Evolutionary conservation across 2,329 filamentous ascomycete species (phyloP), one percentile per base, ranked within the genome.

Genomic region (Magnaporthiopsis incrustans): DNA sequence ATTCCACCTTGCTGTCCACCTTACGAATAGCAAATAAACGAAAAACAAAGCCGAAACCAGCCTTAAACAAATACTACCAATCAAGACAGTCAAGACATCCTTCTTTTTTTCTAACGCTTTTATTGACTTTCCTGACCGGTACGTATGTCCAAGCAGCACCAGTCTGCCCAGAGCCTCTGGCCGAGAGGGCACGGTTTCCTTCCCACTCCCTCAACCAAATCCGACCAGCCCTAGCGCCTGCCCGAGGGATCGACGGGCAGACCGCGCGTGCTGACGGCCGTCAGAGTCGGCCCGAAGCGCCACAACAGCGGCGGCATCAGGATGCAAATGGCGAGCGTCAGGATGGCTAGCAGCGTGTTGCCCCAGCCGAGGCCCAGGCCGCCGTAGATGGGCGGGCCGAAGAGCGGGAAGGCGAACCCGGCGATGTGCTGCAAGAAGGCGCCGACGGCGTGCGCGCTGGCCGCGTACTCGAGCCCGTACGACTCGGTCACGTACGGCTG

Each of bases 341-440:
- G 64, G 35, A 76, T 73, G 0, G 77, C 81, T 57, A 83, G 69
- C n/a, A 79, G 62, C 1, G 73, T 77, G 61, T 77, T 77, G 1
- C 77, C 78, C 72, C 72, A 76, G 1, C 77, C 78, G 57, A 79
- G 78, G 2, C 77, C 77, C 10, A 81, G 70, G 1, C 57, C 63
- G 0, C 68, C 67, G 67, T 82, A 84, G 74, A 85, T 74, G 14
- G 65, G 67, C 1, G 79, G 77, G 0, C 78, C 81, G 53, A 83
- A 82, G 1, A 85, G 74, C 14, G 82, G 82, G 62, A 85, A 77
- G 10, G 78, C 79, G 32, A 83, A 82, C 2, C 80, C 81, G 4
- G 80, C 80, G 14, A 85, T 69, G 35, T 76, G 80, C 4, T 80
- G 75, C 53, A 81, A 70, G 4, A 82, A 73, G 25, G 77, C 79